Percentiles rank a stretch among this genome's conserved stretches.
Evolutionary conservation across 208 protist species (phyloP).

Genomic region (Leishmania tropica): DNA sequence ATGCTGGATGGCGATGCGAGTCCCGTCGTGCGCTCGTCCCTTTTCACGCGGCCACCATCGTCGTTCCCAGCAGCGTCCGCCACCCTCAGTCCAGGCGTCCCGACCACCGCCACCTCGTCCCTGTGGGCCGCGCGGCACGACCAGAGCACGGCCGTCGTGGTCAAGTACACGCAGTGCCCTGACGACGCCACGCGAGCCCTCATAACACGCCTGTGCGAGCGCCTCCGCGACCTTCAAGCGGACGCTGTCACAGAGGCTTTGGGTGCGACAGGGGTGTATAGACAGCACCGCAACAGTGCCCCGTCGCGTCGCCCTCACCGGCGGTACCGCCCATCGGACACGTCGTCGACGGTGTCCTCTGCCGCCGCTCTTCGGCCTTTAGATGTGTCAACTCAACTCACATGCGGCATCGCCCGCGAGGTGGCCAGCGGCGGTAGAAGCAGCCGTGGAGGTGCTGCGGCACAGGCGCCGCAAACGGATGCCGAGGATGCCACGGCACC

Average conservation of each 20-base stretch:
- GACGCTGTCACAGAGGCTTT: conserved; percentile 2
- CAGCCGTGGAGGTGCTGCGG: not conserved
- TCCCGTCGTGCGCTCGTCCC: not conserved
- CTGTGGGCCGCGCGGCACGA: conserved; percentile 31
- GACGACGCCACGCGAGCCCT: conserved; percentile 54
- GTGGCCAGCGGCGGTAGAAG: not conserved
- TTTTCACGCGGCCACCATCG: not conserved
- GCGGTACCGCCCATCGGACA: not conserved
- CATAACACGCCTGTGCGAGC: conserved; percentile 62
- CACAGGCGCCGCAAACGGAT: not conserved
- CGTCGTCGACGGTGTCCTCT: too few species aligned
- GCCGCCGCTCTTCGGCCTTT: not conserved
- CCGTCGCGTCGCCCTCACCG: not conserved
- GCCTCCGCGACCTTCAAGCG: conserved; percentile 53
- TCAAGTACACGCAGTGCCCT: conserved; percentile 60
- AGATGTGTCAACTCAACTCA: not conserved
- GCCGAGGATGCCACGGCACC: not conserved
- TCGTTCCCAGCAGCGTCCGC: not conserved
- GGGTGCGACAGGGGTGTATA: not conserved
- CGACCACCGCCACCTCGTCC: conserved; percentile 13
- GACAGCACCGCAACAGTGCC: not conserved
- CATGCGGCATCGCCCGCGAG: not conserved
- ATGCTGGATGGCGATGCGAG: not conserved
- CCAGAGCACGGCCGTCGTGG: conserved; percentile 23
- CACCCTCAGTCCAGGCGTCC: not conserved